phyloP scores from a whole-genome alignment of 2,329 filamentous ascomycete genomes.

The Pyrenochaeta sp. region DNA sequence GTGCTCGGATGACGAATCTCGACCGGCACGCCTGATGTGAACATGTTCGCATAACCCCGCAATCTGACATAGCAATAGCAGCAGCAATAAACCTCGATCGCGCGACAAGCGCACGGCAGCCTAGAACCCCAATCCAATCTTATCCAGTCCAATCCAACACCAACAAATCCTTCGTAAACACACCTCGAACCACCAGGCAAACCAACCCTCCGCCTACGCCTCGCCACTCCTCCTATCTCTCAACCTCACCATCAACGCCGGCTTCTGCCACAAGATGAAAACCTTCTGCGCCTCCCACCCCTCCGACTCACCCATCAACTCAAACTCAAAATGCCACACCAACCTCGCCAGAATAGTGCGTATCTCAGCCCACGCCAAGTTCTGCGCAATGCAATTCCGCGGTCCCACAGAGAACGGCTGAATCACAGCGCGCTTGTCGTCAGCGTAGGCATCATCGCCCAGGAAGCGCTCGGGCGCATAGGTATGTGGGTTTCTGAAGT shows the following conservation, averaged over 20 bases:
- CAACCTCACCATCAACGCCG: conserved; percentile 29
- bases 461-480: conserved; percentile 28
- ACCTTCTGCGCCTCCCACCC: conserved; percentile 37
- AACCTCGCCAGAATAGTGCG: conserved; percentile 44
- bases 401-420: conserved; percentile 29
- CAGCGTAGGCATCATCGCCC: conserved; percentile 21
- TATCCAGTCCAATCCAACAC: background rate
- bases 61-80: background rate
- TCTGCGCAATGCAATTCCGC: conserved; percentile 30
- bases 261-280: conserved; percentile 42
- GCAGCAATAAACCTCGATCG: too few relatives aligned
- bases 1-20: too few relatives aligned
- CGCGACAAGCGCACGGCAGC: too few relatives aligned
- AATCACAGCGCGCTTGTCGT: conserved; percentile 41
- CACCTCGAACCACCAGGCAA: background rate
- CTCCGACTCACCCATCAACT: conserved; percentile 27
- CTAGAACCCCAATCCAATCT: too few relatives aligned
- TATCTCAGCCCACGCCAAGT: conserved; percentile 43
- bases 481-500: conserved; percentile 19
- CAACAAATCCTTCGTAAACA: background rate
- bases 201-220: background rate
- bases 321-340: conserved; percentile 48
- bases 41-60: conserved; percentile 5
- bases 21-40: background rate
- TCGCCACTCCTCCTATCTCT: background rate